Evolutionary conservation across 139 green algal genomes (phyloP), one percentile per base, ranked within the genome.

Genomic region (Diplosphaera chodatii): DNA sequence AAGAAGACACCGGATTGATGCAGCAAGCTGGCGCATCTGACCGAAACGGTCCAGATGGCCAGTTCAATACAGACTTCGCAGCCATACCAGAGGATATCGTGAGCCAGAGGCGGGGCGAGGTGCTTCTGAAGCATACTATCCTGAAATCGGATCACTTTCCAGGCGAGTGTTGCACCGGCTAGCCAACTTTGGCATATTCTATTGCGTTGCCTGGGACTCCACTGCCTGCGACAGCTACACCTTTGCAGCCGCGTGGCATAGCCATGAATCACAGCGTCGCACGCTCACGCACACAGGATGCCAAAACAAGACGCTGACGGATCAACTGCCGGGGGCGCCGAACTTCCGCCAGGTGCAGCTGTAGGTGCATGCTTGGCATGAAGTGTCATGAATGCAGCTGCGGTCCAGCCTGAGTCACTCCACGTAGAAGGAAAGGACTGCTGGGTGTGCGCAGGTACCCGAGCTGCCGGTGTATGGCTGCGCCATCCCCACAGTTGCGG

Each of bases 391-490:
- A n/a, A n/a, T n/a, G n/a, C n/a, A n/a, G n/a, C n/a, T n/a, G n/a
- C n/a, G n/a, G n/a, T n/a, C n/a, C n/a, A n/a, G n/a, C n/a, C n/a
- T n/a, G n/a, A n/a, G n/a, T n/a, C n/a, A n/a, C n/a, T n/a, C n/a
- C n/a, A n/a, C n/a, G n/a, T n/a, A n/a, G n/a, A n/a, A n/a, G n/a
- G n/a, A n/a, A n/a, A n/a, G n/a, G n/a, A n/a, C n/a, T n/a, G n/a
- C n/a, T n/a, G n/a, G n/a, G n/a, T n/a, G n/a, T 55, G 32, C 25
- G 20, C 81, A 96, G 90, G 84, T 97, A 15, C 75, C 87, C 40
- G 86, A 75, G 30, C 70, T 98, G 31, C 93, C 91, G 3, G 89
- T 98, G 32, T 98, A 94, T 67, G 93, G 93, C 10, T 89, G 98
- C 13, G 93, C 93, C 37, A 96, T 97, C 64, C 93, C 93, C 6